These are phyloP conservation scores for Friedmanniomyces simplex DNA, from an alignment of 495 filamentous ascomycete species.

Conservation along the genomic window DNA sequence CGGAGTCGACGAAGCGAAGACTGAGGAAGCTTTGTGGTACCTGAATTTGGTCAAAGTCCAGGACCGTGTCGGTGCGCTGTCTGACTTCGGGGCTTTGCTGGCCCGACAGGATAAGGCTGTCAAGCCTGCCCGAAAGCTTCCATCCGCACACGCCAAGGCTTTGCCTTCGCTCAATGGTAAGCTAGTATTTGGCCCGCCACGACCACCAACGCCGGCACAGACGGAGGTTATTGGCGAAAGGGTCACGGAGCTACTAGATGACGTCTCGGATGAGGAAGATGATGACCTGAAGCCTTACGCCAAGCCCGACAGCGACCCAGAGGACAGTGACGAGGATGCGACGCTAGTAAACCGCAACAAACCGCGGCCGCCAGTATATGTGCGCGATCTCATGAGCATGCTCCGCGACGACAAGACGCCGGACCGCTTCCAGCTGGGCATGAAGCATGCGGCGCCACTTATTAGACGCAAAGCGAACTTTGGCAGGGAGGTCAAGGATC, in stretches of 20 bases:
- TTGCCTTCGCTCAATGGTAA: slow-evolving; percentile 8
- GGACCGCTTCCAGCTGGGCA: slow-evolving; percentile 69
- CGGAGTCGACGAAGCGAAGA: slow-evolving; percentile 66
- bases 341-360: slow-evolving; percentile 74
- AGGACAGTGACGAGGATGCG: slow-evolving; percentile 90
- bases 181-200: slow-evolving; percentile 13
- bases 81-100: slow-evolving; percentile 31
- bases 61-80: slow-evolving; percentile 54
- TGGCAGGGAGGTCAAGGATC: slow-evolving; percentile 76
- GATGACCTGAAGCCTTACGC: slow-evolving; percentile 71
- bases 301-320: slow-evolving; percentile 85
- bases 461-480: slow-evolving; percentile 83
- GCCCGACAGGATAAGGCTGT: neutral
- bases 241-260: slow-evolving; percentile 12
- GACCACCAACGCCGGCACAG: slow-evolving; percentile 7
- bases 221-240: slow-evolving; percentile 18
- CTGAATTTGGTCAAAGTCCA: slow-evolving; percentile 50
- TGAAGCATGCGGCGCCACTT: slow-evolving; percentile 62
- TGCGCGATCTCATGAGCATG: slow-evolving; percentile 71
- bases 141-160: neutral
- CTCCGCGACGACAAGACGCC: slow-evolving; percentile 74
- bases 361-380: slow-evolving; percentile 80
- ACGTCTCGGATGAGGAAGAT: slow-evolving; percentile 44
- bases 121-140: neutral
- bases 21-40: slow-evolving; percentile 68